Evolutionary conservation across 169 alveolate species (phyloP).

Genomic region (Plasmodium chabaudi): DNA sequence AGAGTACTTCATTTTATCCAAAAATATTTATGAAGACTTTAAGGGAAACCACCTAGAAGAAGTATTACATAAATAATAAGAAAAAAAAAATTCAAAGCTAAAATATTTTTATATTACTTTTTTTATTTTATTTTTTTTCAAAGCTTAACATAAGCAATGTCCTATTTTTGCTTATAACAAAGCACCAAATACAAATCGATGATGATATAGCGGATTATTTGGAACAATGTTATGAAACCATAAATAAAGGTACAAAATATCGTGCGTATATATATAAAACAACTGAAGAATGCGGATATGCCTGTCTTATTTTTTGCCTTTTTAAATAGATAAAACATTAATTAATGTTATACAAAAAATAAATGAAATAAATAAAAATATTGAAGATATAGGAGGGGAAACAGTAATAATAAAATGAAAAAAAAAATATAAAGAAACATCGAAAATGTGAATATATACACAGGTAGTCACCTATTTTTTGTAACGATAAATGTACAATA

Average conservation of each 20-base stretch:
- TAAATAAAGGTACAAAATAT: slow-evolving; percentile 13
- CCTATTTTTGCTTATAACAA: slow-evolving; percentile 20
- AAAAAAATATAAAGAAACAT: background rate
- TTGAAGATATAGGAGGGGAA: slow-evolving; percentile 49
- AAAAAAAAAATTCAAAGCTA: background rate
- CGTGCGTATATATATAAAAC: too few relatives aligned
- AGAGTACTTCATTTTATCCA: slow-evolving; percentile 56
- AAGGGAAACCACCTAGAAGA: slow-evolving; percentile 58
- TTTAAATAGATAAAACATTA: slow-evolving; percentile 30
- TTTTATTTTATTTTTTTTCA: background rate
- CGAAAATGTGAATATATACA: too few relatives aligned
- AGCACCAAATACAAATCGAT: slow-evolving; percentile 30
- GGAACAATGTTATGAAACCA: slow-evolving; percentile 29
- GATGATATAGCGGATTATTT: slow-evolving; percentile 30
- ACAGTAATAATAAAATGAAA: slow-evolving; percentile 32
- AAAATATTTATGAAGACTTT: slow-evolving; percentile 60
- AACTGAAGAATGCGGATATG: too few relatives aligned
- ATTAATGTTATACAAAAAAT: slow-evolving; percentile 20
- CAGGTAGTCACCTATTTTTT: too few relatives aligned
- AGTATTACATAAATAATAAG: background rate
- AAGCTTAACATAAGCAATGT: slow-evolving; percentile 32
- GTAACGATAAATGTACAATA: too few relatives aligned
- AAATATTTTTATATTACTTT: background rate
- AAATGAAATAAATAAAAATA: slow-evolving; percentile 29
- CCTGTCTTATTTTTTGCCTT: slow-evolving; percentile 7